phyloP scores from a whole-genome alignment of 75 land plant species.

The Sequoiadendron giganteum region DNA sequence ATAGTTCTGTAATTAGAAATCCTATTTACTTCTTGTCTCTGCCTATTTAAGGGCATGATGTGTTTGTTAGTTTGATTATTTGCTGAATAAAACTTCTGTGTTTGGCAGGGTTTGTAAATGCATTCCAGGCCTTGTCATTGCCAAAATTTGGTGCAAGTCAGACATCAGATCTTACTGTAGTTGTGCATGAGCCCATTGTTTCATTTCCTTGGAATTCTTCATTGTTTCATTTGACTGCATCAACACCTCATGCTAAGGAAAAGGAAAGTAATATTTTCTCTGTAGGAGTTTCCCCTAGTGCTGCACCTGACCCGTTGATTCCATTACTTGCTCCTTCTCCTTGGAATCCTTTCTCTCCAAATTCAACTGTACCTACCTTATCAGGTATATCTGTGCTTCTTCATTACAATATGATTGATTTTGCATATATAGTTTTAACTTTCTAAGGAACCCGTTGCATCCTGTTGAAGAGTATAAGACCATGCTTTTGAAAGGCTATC shows the following conservation, averaged over 20 bases:
- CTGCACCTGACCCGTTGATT: conserved; percentile 38
- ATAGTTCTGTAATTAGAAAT: neutral
- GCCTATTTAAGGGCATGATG: neutral
- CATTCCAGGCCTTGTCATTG: conserved; percentile 10
- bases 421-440: neutral
- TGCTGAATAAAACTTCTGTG: neutral
- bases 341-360: conserved; percentile 34
- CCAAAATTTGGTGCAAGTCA: neutral
- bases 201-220: conserved; percentile 6
- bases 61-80: neutral
- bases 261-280: conserved; percentile 24
- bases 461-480: neutral
- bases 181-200: conserved; percentile 6
- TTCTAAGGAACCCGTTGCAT: neutral
- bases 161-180: neutral
- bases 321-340: conserved; percentile 57
- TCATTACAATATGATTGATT: neutral
- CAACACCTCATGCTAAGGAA: neutral
- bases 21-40: neutral
- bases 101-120: conserved; percentile 4
- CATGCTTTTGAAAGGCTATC: neutral
- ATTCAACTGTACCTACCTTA: conserved; percentile 32
- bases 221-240: conserved; percentile 4
- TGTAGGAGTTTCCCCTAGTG: conserved; percentile 24
- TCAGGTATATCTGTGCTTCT: conserved; percentile 33